Evolutionary conservation across 1,284 basidiomycete genomes (phyloP).

Genomic region (Fomitiporia mediterranea): DNA sequence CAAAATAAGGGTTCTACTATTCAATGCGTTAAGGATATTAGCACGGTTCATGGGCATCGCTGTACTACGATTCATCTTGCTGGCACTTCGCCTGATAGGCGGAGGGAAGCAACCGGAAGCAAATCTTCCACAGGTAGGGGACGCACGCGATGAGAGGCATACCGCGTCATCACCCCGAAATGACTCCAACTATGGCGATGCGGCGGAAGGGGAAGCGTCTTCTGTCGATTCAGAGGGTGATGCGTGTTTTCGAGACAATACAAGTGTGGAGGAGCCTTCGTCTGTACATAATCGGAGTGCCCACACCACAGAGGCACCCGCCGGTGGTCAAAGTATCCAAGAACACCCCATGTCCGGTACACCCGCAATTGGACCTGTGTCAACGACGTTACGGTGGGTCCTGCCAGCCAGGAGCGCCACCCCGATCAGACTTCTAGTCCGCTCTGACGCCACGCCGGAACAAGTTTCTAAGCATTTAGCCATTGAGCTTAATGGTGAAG

Average conservation of each 20-base stretch:
- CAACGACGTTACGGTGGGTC: neutral
- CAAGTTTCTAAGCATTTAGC: neutral
- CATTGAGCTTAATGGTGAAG: slow-evolving; percentile 4
- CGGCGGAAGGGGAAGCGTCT: no score
- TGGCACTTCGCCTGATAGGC: neutral
- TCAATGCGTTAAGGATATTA: neutral
- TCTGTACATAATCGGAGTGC: neutral
- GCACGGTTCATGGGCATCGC: slow-evolving; percentile 4
- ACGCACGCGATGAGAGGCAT: neutral
- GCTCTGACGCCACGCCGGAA: neutral
- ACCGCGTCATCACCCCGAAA: neutral
- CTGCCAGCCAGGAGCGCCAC: neutral
- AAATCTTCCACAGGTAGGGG: neutral
- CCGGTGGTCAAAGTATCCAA: no score
- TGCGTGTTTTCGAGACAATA: no score
- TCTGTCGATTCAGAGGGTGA: no score
- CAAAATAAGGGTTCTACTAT: neutral
- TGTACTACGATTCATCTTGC: neutral
- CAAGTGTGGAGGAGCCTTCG: neutral
- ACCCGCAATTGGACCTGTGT: neutral
- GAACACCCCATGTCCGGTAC: neutral
- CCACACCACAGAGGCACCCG: neutral
- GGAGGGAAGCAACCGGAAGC: neutral
- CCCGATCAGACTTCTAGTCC: slow-evolving; percentile 1
- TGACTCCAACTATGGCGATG: no score